A percentile compares a stretch with the other conserved stretches of the same genome.
These are phyloP conservation scores for Solanum paucissectum DNA, from an alignment of 257 asterid genomes.

Conservation along the genomic window DNA sequence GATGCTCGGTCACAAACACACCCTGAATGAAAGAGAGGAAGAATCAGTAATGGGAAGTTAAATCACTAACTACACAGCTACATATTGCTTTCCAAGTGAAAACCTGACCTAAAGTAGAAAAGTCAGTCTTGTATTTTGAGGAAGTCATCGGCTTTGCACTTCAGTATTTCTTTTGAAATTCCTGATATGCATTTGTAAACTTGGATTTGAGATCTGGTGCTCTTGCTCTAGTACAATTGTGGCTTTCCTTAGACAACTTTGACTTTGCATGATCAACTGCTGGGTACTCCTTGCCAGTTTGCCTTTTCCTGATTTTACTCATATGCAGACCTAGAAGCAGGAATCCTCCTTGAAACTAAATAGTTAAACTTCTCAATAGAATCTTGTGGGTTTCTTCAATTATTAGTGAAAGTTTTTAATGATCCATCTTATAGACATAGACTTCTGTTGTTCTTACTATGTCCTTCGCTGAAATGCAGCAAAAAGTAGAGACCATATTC, in stretches of 20 bases:
- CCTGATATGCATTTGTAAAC: neutral
- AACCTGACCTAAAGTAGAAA: neutral
- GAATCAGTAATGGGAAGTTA: neutral
- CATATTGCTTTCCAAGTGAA: neutral
- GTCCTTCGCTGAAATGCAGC: conserved; percentile 47
- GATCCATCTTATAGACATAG: neutral
- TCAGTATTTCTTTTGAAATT: neutral
- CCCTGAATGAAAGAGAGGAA: neutral
- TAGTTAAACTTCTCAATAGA: neutral
- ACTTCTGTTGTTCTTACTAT: conserved; percentile 7
- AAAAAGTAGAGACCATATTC: conserved; percentile 43
- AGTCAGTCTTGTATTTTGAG: neutral
- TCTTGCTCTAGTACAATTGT: neutral
- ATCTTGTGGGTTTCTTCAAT: neutral
- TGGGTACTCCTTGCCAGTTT: neutral
- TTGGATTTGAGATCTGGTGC: neutral
- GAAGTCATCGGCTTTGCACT: neutral
- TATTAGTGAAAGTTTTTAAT: neutral
- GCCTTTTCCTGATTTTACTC: neutral
- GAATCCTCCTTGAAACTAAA: neutral
- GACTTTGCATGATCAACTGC: neutral
- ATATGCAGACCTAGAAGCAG: neutral
- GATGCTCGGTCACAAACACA: neutral
- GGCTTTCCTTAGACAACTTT: neutral
- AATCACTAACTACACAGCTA: neutral